phyloP scores from a whole-genome alignment of 768 basidiomycete genomes.

The Kockovaella imperatae region DNA sequence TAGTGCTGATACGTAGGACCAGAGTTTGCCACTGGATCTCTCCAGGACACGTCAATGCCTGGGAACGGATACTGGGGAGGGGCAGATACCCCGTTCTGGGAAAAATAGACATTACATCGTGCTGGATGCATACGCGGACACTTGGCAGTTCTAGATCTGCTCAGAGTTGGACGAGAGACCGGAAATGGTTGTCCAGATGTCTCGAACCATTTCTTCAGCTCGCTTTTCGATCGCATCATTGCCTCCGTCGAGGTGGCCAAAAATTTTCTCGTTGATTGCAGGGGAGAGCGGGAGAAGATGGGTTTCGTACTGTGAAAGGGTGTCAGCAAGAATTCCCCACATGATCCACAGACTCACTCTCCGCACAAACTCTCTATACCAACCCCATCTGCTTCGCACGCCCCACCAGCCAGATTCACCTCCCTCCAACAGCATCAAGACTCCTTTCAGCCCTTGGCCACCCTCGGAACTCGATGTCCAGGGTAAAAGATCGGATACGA shows the following conservation, averaged over 20 bases:
- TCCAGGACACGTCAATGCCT: too few relatives aligned
- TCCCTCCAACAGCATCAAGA: constrained; percentile 21
- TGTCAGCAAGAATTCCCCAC: background rate
- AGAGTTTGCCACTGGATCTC: too few relatives aligned
- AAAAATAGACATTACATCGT: too few relatives aligned
- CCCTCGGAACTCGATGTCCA: constrained; percentile 12
- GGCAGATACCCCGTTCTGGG: too few relatives aligned
- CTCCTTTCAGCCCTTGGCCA: constrained; percentile 22
- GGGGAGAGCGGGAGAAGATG: constrained; percentile 20
- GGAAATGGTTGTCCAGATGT: constrained; percentile 20
- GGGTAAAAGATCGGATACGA: constrained; percentile 25
- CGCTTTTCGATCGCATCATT: constrained; percentile 12
- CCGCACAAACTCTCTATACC: constrained; percentile 40
- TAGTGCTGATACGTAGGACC: too few relatives aligned
- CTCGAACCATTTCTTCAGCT: constrained; percentile 24
- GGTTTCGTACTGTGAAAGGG: constrained; percentile 9
- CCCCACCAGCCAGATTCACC: constrained; percentile 34
- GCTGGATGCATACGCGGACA: too few relatives aligned
- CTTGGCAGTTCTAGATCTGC: too few relatives aligned
- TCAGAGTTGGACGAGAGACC: too few relatives aligned
- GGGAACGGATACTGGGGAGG: too few relatives aligned
- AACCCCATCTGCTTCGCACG: constrained; percentile 30
- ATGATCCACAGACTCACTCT: constrained; percentile 17
- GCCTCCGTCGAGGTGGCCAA: constrained; percentile 3
- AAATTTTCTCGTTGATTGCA: constrained; percentile 14